Conservation (phyloP, 352 stramenopile genomes). For the Albugo candida region DNA sequence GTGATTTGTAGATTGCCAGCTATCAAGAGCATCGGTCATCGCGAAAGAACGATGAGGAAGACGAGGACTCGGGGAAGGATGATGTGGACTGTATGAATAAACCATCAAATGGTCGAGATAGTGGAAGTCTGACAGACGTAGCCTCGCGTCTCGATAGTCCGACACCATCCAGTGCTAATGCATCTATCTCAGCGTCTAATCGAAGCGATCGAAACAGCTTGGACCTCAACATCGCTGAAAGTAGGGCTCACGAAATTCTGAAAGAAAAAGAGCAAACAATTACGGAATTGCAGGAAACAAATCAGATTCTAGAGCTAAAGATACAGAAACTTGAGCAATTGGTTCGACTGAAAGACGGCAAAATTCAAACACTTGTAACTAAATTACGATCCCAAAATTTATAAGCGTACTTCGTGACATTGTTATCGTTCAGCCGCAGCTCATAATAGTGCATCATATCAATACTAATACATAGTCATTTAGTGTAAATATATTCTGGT, state of each 20-base stretch:
- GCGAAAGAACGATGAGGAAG: conserved; percentile 12
- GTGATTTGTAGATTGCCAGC: conserved; percentile 44
- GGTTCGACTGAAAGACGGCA: conserved; percentile 84
- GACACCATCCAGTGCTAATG: not conserved
- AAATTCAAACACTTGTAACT: conserved; percentile 82
- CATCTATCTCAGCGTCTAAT: not conserved
- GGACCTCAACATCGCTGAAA: no score
- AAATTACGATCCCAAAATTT: conserved; percentile 28
- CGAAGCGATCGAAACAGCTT: no score
- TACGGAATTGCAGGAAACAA: conserved; percentile 70
- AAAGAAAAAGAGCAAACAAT: conserved; percentile 68
- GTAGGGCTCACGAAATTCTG: conserved; percentile 4
- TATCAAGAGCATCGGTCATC: conserved; percentile 38
- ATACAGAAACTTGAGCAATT: conserved; percentile 90
- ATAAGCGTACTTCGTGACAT: not conserved
- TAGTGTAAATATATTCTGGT: no score
- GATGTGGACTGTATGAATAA: not conserved
- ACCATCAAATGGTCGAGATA: no score
- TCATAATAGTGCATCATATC: no score
- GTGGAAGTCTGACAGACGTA: no score
- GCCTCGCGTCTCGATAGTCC: not conserved
- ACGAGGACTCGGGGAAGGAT: conserved; percentile 6
- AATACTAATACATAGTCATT: no score
- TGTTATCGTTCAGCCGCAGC: no score
- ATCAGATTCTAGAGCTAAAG: conserved; percentile 89